Conservation (phyloP, 805 yeast species). For the Kodamaea sagamina region DNA sequence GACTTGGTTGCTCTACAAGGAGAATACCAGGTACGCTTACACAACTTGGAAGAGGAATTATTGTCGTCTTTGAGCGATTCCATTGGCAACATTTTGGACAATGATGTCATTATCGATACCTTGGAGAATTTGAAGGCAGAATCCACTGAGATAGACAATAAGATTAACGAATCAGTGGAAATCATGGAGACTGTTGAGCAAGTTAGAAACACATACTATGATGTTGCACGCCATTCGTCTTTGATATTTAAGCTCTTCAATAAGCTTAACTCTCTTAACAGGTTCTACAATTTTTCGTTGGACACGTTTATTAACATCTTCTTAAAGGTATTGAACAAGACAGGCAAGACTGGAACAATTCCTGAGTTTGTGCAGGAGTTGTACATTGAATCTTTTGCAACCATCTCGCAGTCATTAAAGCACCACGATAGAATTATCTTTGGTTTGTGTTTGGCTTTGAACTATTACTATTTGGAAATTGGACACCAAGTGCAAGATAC, state of each 20-base stretch:
- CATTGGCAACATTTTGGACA: constrained; percentile 66
- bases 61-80: constrained; percentile 58
- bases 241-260: constrained; percentile 50
- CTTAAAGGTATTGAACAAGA: constrained; percentile 17
- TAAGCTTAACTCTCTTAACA: constrained; percentile 35
- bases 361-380: constrained; percentile 36
- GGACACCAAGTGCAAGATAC: constrained; percentile 24
- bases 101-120: constrained; percentile 57
- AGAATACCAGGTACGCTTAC: constrained; percentile 57
- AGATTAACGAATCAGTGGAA: constrained; percentile 53
- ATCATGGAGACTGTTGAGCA: constrained; percentile 58
- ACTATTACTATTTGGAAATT: constrained; percentile 26
- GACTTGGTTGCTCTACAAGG: constrained; percentile 57
- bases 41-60: constrained; percentile 57
- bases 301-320: constrained; percentile 28
- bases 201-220: constrained; percentile 47
- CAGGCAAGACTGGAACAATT: constrained; percentile 12
- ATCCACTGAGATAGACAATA: constrained; percentile 51
- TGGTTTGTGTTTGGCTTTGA: constrained; percentile 39
- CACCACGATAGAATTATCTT: constrained; percentile 48
- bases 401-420: constrained; percentile 48
- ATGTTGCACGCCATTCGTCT: constrained; percentile 59
- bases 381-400: constrained; percentile 48
- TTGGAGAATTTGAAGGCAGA: constrained; percentile 69
- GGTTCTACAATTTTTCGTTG: constrained; percentile 62